These are phyloP conservation scores for Alloascoidea africana DNA, from an alignment of 805 yeast genomes.

Conservation along the genomic window DNA sequence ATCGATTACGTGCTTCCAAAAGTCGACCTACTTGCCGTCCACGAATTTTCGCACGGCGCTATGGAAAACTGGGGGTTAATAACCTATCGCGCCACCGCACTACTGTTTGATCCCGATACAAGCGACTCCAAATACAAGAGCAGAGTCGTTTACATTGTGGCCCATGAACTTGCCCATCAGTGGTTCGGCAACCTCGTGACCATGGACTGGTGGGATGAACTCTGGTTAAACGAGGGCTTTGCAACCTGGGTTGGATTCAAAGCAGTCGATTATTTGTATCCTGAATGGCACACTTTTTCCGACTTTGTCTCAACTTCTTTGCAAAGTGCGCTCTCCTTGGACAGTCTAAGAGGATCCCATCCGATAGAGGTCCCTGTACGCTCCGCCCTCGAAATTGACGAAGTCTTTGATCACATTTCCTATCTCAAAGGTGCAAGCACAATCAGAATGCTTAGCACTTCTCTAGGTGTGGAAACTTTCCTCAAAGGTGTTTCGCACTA, in stretches of 20 bases:
- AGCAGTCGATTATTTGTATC: slow-evolving; percentile 60
- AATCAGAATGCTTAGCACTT: slow-evolving; percentile 63
- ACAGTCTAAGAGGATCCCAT: slow-evolving; percentile 67
- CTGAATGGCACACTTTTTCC: slow-evolving; percentile 83
- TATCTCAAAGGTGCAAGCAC: slow-evolving; percentile 71
- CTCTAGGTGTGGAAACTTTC: slow-evolving; percentile 67
- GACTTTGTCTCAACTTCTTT: slow-evolving; percentile 60
- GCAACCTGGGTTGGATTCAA: slow-evolving; percentile 91
- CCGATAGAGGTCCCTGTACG: slow-evolving; percentile 77
- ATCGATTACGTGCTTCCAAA: slow-evolving; percentile 71
- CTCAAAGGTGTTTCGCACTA: slow-evolving; percentile 69
- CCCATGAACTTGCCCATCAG: slow-evolving; percentile 84
- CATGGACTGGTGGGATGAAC: slow-evolving; percentile 88
- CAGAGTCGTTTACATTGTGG: slow-evolving; percentile 74
- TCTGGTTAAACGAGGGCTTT: slow-evolving; percentile 81
- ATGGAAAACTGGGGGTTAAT: slow-evolving; percentile 81
- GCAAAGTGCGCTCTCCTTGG: slow-evolving; percentile 56
- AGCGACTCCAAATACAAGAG: slow-evolving; percentile 48
- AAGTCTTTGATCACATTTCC: slow-evolving; percentile 75
- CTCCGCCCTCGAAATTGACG: slow-evolving; percentile 67
- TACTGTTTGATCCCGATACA: slow-evolving; percentile 51
- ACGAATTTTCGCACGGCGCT: slow-evolving; percentile 77
- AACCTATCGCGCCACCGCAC: slow-evolving; percentile 65
- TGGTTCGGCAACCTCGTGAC: slow-evolving; percentile 88
- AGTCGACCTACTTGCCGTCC: slow-evolving; percentile 70